Evolutionary conservation across 1,284 basidiomycete genomes (phyloP).

Genomic region (Malassezia caprae): DNA sequence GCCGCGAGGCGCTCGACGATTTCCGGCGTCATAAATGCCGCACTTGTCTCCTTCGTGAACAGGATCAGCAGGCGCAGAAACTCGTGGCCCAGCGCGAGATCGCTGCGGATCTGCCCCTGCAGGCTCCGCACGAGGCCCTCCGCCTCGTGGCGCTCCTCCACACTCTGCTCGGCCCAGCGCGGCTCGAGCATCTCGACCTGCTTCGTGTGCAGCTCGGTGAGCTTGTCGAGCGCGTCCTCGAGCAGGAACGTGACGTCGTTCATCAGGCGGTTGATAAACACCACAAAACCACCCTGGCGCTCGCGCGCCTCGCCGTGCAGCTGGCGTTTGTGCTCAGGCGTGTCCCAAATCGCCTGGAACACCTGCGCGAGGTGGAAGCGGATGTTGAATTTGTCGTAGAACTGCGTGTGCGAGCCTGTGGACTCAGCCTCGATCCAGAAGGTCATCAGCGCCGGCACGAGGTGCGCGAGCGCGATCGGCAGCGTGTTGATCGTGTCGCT

Average conservation of each 20-base stretch:
- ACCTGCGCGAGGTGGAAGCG: conserved; percentile 50
- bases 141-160: conserved; percentile 70
- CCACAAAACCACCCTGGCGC: conserved; percentile 52
- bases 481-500: conserved; percentile 74
- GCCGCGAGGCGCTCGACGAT: conserved; percentile 91
- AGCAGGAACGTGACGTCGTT: conserved; percentile 98
- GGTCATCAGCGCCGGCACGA: conserved; percentile 82
- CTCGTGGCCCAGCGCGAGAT: conserved; percentile 73
- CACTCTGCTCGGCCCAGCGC: conserved; percentile 58
- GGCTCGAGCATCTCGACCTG: conserved; percentile 70
- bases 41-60: conserved; percentile 81
- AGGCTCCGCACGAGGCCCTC: conserved; percentile 67
- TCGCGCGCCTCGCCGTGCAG: conserved; percentile 29
- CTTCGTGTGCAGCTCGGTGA: conserved; percentile 76
- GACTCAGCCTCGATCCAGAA: conserved; percentile 98
- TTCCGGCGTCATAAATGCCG: conserved; percentile 89
- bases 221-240: conserved; percentile 84
- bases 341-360: conserved; percentile 43
- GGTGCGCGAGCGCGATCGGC: conserved; percentile 69
- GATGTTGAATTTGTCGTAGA: conserved; percentile 92
- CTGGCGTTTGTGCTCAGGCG: conserved; percentile 38
- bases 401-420: conserved; percentile 93
- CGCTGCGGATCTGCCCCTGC: conserved; percentile 73
- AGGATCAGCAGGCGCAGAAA: conserved; percentile 80
- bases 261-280: conserved; percentile 94